Evolutionary conservation across 2,329 filamentous ascomycete genomes (phyloP), one percentile per base, ranked within the genome.

Genomic region (Aspergillus awamori): DNA sequence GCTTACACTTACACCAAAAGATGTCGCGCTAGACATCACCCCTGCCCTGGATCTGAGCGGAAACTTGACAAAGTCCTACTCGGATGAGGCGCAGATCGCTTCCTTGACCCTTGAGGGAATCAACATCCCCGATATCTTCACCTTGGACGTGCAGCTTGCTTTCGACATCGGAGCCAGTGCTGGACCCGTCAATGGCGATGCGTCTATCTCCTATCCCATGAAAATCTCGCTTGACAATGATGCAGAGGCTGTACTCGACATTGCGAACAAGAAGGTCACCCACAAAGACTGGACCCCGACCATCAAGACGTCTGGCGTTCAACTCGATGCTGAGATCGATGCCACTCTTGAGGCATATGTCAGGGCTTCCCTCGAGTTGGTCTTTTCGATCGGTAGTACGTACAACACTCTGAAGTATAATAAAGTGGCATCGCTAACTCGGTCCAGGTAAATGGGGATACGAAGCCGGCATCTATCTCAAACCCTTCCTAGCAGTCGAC

Each of bases 71-170:
- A 55, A 60, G 8, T 58, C 58, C 8, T 59, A 61, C 5, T 59
- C 59, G 3, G 61, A 67, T 20, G 62, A 36, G 66, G 56, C 33
- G 59, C 45, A 56, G 55, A 6, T 70, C 45, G 63, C 60, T n/a
- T 58, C 59, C 3, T 67, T 69, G 45, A 64, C 67, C 1, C 58
- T 70, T 26, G 64, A 65, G 7, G 69, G 69, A 5, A 60, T 70
- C n/a, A 60, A 60, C 1, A 62, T 70, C 17, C 58, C 63, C 3
- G 63, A 64, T 7, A 47, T 70, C 15, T 49, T 67, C 11, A 64
- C 66, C 11, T 36, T 70, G 8, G 69, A 67, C 1, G 64, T 67
- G 3, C 47, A 63, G 36, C 61, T 70, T 53, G 63, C 58, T 5
- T 67, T 70, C 38, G 65, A 59, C 15, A 53, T 64, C 26, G 65